phyloP scores from a whole-genome alignment of 129 eudicot species.

The Scalesia atractyloides region DNA sequence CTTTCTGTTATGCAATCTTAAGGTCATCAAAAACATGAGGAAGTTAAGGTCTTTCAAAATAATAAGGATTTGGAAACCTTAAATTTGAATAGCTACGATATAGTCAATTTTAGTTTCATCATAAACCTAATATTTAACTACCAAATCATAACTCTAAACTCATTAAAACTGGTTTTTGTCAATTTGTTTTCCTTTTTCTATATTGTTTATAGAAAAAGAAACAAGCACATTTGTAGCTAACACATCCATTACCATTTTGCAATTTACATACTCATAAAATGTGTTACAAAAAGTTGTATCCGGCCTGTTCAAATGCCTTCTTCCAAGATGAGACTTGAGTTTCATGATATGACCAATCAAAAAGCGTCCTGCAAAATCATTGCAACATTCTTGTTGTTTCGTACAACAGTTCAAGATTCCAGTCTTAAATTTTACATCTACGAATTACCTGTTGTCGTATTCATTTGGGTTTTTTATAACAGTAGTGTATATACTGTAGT shows the following conservation, averaged over 20 bases:
- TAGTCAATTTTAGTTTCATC: no score
- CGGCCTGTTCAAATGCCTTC: conserved; percentile 14
- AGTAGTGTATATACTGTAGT: no score
- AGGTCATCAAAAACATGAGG: no score
- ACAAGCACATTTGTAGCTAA: neutral
- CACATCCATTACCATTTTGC: conserved; percentile 23
- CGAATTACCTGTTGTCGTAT: neutral
- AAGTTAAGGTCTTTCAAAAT: no score
- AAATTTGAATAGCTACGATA: no score
- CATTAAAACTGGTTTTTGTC: neutral
- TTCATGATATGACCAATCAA: conserved; percentile 28
- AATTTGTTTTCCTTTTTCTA: no score
- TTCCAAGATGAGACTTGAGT: conserved; percentile 21
- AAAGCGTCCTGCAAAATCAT: conserved; percentile 9
- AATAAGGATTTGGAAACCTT: no score
- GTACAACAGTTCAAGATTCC: neutral
- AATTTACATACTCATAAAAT: conserved; percentile 22
- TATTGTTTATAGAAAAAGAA: neutral
- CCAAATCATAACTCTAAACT: neutral
- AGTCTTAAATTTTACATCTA: neutral
- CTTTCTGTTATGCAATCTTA: no score
- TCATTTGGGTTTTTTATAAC: neutral
- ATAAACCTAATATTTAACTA: neutral
- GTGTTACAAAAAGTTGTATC: conserved; percentile 13
- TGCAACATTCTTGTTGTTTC: conserved; percentile 32